These are phyloP conservation scores for Xerophyta viscosa DNA, from an alignment of 106 monocot species.

Conservation along the genomic window DNA sequence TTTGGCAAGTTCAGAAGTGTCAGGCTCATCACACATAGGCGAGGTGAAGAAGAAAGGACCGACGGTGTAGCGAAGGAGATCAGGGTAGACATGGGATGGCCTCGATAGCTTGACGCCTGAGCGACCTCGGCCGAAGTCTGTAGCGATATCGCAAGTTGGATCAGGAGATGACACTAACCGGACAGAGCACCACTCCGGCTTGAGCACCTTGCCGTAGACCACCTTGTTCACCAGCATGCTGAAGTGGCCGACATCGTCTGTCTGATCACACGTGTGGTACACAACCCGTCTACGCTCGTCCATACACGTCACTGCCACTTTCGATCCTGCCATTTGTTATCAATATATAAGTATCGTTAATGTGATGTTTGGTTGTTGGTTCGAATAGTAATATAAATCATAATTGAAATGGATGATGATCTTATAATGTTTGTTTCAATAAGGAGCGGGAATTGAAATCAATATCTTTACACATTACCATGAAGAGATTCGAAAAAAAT, in stretches of 20 bases:
- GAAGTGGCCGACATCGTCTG: slow-evolving; percentile 56
- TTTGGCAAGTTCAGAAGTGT: slow-evolving; percentile 11
- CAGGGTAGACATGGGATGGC: slow-evolving; percentile 42
- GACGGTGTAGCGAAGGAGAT: slow-evolving; percentile 41
- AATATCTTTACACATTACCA: too few relatives aligned
- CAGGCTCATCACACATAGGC: slow-evolving; percentile 49
- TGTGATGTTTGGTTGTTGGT: too few relatives aligned
- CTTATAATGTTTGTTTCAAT: too few relatives aligned
- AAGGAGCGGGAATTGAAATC: too few relatives aligned
- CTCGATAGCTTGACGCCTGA: slow-evolving; percentile 30
- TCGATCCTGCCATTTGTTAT: too few relatives aligned
- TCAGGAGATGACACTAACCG: slow-evolving; percentile 57
- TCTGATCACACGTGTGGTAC: slow-evolving; percentile 33
- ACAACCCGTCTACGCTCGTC: slow-evolving; percentile 33
- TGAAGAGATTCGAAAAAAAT: too few relatives aligned
- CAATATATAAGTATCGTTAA: too few relatives aligned
- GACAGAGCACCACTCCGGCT: slow-evolving; percentile 30
- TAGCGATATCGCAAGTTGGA: slow-evolving; percentile 34
- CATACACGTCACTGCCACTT: slow-evolving; percentile 68
- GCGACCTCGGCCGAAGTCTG: slow-evolving; percentile 54
- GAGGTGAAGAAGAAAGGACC: slow-evolving; percentile 59
- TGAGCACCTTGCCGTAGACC: slow-evolving; percentile 21
- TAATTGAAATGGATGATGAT: too few relatives aligned
- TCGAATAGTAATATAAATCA: too few relatives aligned
- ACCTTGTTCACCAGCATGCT: slow-evolving; percentile 22